Evolutionary conservation across 1,139 yeast genomes (phyloP).

Genomic region (Candida glucosophila): DNA sequence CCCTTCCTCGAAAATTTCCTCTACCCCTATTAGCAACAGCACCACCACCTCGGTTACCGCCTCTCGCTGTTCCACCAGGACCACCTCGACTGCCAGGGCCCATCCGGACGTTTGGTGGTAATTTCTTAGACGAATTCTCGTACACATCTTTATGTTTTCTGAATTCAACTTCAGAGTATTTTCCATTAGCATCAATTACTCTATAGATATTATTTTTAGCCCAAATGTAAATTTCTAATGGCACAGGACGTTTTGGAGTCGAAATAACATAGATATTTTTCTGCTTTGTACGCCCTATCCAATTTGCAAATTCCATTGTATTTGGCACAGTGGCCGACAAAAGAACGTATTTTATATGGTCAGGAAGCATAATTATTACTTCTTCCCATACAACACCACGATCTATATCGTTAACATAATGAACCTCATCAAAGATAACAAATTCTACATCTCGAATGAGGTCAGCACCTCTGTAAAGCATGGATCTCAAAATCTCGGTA

Average conservation of each 20-base stretch:
- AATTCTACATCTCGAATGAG: constrained; percentile 93
- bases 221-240: constrained; percentile 80
- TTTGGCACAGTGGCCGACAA: constrained; percentile 96
- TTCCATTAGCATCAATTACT: constrained; percentile 66
- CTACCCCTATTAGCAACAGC: constrained; percentile 17
- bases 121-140: constrained; percentile 26
- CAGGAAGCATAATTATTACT: constrained; percentile 92
- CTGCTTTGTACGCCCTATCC: constrained; percentile 97
- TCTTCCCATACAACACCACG: constrained; percentile 99
- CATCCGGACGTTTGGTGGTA: constrained; percentile 30
- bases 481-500: constrained; percentile 87
- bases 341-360: constrained; percentile 81
- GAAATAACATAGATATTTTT: constrained; percentile 93
- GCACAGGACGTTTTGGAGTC: constrained; percentile 93
- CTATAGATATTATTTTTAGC: constrained; percentile 60
- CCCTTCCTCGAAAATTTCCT: constrained; percentile 26
- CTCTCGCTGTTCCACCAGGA: constrained; percentile 37
- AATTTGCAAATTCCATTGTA: constrained; percentile 93
- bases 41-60: constrained; percentile 25
- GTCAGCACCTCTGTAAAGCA: constrained; percentile 96
- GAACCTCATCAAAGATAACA: constrained; percentile 96
- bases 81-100: constrained; percentile 39
- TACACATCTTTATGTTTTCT: constrained; percentile 50
- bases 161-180: constrained; percentile 58
- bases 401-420: constrained; percentile 91